Conservation (phyloP, 768 basidiomycete species). For the Holtermannia corniformis region DNA sequence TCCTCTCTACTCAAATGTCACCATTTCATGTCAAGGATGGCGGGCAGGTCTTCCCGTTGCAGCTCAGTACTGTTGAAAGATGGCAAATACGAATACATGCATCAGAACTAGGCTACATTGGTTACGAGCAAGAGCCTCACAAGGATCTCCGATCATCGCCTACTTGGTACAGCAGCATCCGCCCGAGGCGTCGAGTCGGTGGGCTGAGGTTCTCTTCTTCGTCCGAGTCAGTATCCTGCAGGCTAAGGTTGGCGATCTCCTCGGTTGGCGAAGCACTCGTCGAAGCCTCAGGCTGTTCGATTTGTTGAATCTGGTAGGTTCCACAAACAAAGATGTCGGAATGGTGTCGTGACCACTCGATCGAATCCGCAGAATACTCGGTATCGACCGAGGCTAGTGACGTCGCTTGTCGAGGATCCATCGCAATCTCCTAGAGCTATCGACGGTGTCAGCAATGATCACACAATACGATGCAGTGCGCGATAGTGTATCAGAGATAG, state of each 20-base stretch:
- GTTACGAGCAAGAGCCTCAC: constrained; percentile 7
- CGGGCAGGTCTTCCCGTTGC: constrained; percentile 61
- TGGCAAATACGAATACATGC: neutral
- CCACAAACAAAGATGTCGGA: constrained; percentile 71
- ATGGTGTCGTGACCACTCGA: constrained; percentile 63
- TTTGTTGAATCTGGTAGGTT: constrained; percentile 70
- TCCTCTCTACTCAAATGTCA: constrained; percentile 32
- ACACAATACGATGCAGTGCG: neutral
- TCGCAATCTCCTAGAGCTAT: too few species aligned
- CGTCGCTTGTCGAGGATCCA: neutral
- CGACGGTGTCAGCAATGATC: neutral
- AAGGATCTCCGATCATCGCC: constrained; percentile 35
- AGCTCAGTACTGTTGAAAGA: constrained; percentile 44
- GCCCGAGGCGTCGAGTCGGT: constrained; percentile 49
- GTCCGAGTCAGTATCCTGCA: constrained; percentile 16
- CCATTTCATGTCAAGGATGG: constrained; percentile 94
- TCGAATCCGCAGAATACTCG: constrained; percentile 72
- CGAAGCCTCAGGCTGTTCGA: constrained; percentile 23
- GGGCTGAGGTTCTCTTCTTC: constrained; percentile 12
- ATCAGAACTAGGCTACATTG: too few species aligned
- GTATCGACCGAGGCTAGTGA: constrained; percentile 50
- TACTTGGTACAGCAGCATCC: constrained; percentile 60
- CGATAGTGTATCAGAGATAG: neutral
- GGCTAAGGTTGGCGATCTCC: constrained; percentile 11
- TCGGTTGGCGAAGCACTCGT: constrained; percentile 35